These are phyloP conservation scores for Rossbeevera mucosa DNA, from an alignment of 768 basidiomycete genomes.

Conservation along the genomic window DNA sequence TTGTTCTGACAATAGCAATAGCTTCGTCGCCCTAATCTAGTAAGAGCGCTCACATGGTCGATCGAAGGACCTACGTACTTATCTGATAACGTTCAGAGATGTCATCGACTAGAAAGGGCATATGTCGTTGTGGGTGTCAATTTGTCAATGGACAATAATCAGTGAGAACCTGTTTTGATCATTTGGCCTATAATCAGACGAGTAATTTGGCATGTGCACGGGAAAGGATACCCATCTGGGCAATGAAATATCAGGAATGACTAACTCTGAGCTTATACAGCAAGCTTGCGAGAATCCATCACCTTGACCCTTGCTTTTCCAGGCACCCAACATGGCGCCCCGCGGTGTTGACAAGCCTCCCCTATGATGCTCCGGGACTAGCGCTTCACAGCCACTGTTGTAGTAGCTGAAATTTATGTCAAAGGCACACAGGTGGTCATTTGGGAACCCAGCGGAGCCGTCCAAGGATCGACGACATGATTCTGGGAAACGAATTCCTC, in stretches of 20 bases:
- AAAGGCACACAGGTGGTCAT: neutral
- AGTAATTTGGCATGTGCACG: conserved; percentile 1
- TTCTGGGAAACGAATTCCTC: neutral
- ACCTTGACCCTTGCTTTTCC: neutral
- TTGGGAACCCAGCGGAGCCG: neutral
- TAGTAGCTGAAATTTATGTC: neutral
- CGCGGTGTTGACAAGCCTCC: neutral
- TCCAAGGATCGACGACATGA: neutral
- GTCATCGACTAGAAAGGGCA: conserved; percentile 1
- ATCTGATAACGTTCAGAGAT: conserved; percentile 6
- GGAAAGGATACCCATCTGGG: conserved; percentile 1
- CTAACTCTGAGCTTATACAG: neutral
- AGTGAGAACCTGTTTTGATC: neutral
- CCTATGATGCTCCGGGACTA: conserved; percentile 1
- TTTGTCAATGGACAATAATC: neutral
- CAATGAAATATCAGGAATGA: neutral
- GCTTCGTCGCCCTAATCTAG: neutral
- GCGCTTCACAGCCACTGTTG: conserved; percentile 3
- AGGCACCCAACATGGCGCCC: conserved; percentile 6
- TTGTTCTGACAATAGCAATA: neutral
- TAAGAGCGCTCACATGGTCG: conserved; percentile 2
- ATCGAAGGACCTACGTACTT: neutral
- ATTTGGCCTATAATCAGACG: conserved; percentile 1
- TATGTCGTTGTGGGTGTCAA: neutral
- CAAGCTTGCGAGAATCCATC: conserved; percentile 1